These are phyloP conservation scores for Pyropia yezoensis DNA, from an alignment of 23 red algal genomes.

Conservation along the genomic window DNA sequence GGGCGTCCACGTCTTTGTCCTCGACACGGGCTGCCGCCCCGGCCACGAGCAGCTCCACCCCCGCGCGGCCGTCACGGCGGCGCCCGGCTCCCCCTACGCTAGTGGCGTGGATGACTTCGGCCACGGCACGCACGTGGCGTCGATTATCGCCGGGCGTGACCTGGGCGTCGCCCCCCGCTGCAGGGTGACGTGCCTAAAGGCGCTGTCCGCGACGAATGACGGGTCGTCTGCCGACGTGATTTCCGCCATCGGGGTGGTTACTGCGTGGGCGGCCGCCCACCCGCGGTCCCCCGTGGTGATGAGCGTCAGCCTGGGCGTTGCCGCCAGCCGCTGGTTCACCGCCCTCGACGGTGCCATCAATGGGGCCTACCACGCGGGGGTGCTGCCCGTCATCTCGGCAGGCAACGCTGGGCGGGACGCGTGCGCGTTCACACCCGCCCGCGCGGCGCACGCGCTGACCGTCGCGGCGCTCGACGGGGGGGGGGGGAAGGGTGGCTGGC, in stretches of 20 bases:
- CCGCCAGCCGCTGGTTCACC: conserved; percentile 10
- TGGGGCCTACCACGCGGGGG: conserved; percentile 9
- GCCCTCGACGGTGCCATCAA: conserved; percentile 34
- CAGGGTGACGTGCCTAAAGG: conserved; percentile 36
- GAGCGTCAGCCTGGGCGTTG: conserved; percentile 18
- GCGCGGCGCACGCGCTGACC: conserved; percentile 21
- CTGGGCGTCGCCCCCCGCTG: conserved; percentile 16
- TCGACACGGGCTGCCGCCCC: conserved; percentile 47
- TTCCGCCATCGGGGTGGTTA: conserved; percentile 5
- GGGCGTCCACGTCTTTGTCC: conserved; percentile 38
- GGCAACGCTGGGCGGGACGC: conserved; percentile 41
- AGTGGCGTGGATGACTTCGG: conserved; percentile 35
- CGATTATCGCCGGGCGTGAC: conserved; percentile 13
- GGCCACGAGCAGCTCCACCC: conserved; percentile 22
- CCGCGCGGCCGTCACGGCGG: conserved; percentile 13
- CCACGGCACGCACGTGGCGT: conserved; percentile 54
- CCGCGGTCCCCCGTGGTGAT: conserved; percentile 8
- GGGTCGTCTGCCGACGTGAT: conserved; percentile 42
- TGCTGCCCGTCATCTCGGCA: conserved; percentile 31
- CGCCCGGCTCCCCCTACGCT: conserved; percentile 3
- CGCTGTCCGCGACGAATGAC: conserved; percentile 16
- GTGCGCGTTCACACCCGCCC: conserved; percentile 37
- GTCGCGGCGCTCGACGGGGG: conserved; percentile 25
- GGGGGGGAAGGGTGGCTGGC: not conserved
- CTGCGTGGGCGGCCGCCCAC: too few relatives aligned